Evolutionary conservation across 805 yeast species (phyloP), one percentile per base, ranked within the genome.

Genomic region (Pichia phayaonensis): DNA sequence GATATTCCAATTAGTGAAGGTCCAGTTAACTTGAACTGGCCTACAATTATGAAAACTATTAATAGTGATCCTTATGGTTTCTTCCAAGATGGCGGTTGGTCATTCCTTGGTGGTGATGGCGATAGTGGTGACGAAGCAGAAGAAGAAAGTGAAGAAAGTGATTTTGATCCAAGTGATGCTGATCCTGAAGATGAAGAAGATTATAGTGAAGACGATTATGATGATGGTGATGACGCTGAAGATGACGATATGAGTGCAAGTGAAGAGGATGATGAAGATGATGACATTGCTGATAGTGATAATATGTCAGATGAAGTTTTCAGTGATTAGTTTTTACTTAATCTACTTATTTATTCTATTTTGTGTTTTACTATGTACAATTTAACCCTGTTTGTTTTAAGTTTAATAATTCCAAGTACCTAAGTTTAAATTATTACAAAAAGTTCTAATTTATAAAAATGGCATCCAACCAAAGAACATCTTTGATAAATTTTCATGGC

Each of bases 401-500:
- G n/a, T 13, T 16, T 29, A 3, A 12, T 13, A 29, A 3, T 13
- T 29, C 5, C 4, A 36, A n/a, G n/a, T 44, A 26, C 20, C 34
- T 10, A 43, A 40, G 13, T 36, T 22, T 26, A 23, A 16, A 27
- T 44, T 38, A 8, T 39, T 29, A 29, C 34, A 29, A 11, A 29
- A 29, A 3, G 6, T 13, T 29, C 7, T 22, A n/a, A 12, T 39
- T 47, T 55, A 53, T 72, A 84, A 73, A 65, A 83, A 82, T 10
- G 94, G 78, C 68, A 81, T 72, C 99, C 99, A 94, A 3, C 99
- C 99, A 24, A 86, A 81, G 66, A 88, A 94, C 99, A 94, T 92
- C 57, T 77, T 84, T 29, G 87, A 74, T 42, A 94, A 67, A 55
- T 83, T 83, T 44, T 82, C 87, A 6, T 71, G 71, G 2, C 88